A percentile compares a stretch with the other conserved stretches of the same genome.
Evolutionary conservation across 2,329 filamentous ascomycete species (phyloP).

Genomic region (Paraphaeosphaeria sporulosa): DNA sequence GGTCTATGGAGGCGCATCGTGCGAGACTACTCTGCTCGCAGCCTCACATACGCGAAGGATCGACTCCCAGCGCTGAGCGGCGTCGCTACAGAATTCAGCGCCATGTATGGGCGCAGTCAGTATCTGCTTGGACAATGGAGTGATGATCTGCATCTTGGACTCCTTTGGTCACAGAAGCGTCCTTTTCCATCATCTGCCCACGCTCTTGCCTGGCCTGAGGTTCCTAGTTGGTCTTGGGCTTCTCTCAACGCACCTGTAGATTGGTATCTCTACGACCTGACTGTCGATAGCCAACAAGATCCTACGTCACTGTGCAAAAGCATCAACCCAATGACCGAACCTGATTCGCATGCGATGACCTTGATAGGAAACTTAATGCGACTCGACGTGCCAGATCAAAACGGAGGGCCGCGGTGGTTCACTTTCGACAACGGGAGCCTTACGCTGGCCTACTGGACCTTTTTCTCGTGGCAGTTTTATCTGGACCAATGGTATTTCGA

Average conservation of each 20-base stretch:
- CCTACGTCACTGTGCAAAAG: neutral
- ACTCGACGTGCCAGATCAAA: neutral
- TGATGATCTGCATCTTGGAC: neutral
- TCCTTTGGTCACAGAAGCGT: neutral
- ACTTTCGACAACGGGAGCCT: no score
- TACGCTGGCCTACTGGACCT: no score
- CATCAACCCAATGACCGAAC: neutral
- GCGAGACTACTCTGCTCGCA: constrained; percentile 1
- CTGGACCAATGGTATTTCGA: neutral
- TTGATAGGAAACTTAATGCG: neutral
- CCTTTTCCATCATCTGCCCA: neutral
- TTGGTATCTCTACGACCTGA: neutral
- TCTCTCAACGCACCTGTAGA: neutral
- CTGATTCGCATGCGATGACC: neutral
- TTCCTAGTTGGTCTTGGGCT: constrained; percentile 5
- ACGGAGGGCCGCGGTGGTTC: no score
- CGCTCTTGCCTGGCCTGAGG: neutral
- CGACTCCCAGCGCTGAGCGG: neutral
- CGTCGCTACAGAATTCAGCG: neutral
- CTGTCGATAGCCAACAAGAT: neutral
- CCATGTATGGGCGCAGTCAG: neutral
- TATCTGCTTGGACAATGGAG: neutral
- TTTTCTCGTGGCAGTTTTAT: neutral
- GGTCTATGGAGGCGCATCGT: neutral
- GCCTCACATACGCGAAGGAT: neutral